A percentile compares a stretch with the other conserved stretches of the same genome.
These are phyloP conservation scores for Fusarium sororula DNA, from an alignment of 2,329 filamentous ascomycete species.

Conservation along the genomic window DNA sequence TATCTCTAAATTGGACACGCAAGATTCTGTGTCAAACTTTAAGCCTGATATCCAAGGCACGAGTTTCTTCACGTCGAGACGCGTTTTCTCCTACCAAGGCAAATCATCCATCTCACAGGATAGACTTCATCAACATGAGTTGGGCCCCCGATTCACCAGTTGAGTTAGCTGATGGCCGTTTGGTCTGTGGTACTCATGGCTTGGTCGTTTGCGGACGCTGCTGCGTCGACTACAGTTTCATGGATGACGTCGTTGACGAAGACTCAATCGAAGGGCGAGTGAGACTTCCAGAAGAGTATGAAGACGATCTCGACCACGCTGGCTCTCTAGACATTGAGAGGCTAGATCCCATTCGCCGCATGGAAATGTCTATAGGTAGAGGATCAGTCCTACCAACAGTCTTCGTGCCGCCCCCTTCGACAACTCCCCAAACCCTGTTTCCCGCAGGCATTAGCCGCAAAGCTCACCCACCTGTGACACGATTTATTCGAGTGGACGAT, in stretches of 20 bases:
- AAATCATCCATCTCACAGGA: accelerated
- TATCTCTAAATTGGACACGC: accelerated
- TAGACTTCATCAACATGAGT: not conserved
- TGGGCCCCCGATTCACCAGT: not conserved
- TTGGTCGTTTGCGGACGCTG: conserved; percentile 46
- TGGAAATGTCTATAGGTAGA: not conserved
- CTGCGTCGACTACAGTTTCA: conserved; percentile 49
- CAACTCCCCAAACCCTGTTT: not conserved
- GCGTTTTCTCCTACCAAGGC: not conserved
- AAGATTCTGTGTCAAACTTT: not conserved
- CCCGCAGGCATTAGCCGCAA: not conserved
- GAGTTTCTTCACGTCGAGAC: not conserved
- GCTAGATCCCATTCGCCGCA: not conserved
- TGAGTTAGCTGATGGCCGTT: conserved; percentile 47
- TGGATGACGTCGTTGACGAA: conserved; percentile 39
- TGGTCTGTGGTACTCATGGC: conserved; percentile 49
- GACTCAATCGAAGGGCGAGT: not conserved
- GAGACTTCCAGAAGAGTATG: not conserved
- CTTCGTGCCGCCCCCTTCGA: conserved; percentile 14
- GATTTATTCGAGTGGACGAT: conserved; percentile 19
- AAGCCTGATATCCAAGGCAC: not conserved
- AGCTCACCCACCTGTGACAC: not conserved
- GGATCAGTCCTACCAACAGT: conserved; percentile 22
- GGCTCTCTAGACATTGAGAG: not conserved
- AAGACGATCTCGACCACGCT: not conserved